Percentiles rank a stretch among this genome's conserved stretches.
phyloP scores from a whole-genome alignment of 31 red algal genomes.

The Asparagopsis taxiformis region DNA sequence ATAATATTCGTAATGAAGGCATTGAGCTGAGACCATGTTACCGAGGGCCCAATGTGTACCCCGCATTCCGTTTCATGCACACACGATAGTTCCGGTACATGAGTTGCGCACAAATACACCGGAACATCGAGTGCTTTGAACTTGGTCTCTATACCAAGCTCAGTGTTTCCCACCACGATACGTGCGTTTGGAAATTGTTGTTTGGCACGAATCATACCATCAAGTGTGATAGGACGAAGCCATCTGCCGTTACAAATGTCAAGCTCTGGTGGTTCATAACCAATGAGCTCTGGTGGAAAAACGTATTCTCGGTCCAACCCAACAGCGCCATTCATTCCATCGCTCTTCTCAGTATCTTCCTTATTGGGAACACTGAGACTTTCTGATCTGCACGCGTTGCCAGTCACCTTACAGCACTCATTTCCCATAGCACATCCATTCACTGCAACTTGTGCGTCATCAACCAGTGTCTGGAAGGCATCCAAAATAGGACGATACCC shows the following conservation, averaged over 20 bases:
- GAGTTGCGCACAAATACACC: conserved; percentile 42
- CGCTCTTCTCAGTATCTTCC: background rate
- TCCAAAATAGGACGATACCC: conserved; percentile 95
- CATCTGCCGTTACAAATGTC: conserved; percentile 31
- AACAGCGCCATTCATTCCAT: background rate
- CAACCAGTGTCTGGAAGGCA: conserved; percentile 49
- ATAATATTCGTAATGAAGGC: conserved; percentile 19
- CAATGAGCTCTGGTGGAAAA: conserved; percentile 61
- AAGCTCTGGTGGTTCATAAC: conserved; percentile 28
- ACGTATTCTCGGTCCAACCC: conserved; percentile 28
- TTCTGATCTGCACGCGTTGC: background rate
- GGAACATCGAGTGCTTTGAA: conserved; percentile 32
- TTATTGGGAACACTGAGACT: background rate
- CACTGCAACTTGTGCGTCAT: background rate
- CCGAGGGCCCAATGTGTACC: conserved; percentile 67
- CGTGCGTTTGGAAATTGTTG: conserved; percentile 19
- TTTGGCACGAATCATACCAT: conserved; percentile 13
- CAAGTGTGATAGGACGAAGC: conserved; percentile 50
- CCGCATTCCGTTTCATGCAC: conserved; percentile 31
- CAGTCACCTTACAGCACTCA: conserved; percentile 30
- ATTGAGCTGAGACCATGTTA: conserved; percentile 55
- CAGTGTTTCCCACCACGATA: conserved; percentile 61
- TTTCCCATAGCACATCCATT: conserved; percentile 24
- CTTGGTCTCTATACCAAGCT: conserved; percentile 67
- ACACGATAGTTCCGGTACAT: conserved; percentile 56